These are phyloP conservation scores for Kandelia obovata DNA, from an alignment of 345 rosid species.

Conservation along the genomic window DNA sequence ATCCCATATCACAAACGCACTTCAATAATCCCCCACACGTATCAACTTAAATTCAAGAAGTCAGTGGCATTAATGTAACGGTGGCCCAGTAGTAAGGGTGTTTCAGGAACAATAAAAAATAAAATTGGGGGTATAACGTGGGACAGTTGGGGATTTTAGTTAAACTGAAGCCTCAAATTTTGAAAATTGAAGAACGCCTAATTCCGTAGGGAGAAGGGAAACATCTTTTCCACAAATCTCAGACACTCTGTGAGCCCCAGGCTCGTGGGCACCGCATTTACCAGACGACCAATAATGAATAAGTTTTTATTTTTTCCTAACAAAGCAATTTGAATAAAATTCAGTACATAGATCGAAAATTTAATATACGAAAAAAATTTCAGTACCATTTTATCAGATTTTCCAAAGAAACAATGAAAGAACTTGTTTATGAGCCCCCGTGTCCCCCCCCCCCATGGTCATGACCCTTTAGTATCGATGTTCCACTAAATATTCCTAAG, in stretches of 20 bases:
- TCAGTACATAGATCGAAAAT: no score
- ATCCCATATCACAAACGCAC: slow-evolving; percentile 6
- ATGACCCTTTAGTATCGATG: no score
- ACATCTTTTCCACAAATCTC: slow-evolving; percentile 25
- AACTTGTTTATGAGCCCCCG: slow-evolving; percentile 24
- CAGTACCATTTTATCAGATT: no score
- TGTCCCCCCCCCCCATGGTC: no score
- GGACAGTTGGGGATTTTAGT: slow-evolving; percentile 50
- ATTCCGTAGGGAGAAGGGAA: slow-evolving; percentile 50
- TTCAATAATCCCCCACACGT: slow-evolving; percentile 8
- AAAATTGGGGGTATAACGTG: slow-evolving; percentile 26
- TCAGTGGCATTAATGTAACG: slow-evolving; percentile 1
- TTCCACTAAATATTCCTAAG: no score
- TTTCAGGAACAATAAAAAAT: slow-evolving; percentile 8
- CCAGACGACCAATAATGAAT: no score
- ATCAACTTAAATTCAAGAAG: neutral
- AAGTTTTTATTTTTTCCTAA: no score
- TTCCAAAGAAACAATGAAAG: slow-evolving; percentile 1
- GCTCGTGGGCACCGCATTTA: no score
- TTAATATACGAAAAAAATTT: no score
- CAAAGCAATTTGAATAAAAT: no score
- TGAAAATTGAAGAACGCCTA: slow-evolving; percentile 36
- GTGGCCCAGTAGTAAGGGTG: neutral
- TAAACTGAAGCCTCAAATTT: slow-evolving; percentile 50
- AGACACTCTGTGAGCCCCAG: slow-evolving; percentile 30